These are phyloP conservation scores for Microbotryum scabiosae DNA, from an alignment of 1,284 basidiomycete genomes.

Conservation along the genomic window DNA sequence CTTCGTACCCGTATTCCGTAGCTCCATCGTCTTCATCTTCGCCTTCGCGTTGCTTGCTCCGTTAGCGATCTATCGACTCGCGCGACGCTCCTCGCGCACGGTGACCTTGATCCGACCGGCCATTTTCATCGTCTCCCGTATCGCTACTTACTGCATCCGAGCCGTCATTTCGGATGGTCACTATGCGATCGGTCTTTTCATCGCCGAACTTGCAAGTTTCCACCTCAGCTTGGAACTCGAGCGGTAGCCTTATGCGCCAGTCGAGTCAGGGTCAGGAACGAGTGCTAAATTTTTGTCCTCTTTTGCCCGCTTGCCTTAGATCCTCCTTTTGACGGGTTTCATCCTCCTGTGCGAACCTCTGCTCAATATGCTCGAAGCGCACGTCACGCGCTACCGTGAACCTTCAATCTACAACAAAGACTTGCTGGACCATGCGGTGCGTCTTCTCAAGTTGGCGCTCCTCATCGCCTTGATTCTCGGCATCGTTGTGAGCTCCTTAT, in stretches of 20 bases:
- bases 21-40: constrained; percentile 17
- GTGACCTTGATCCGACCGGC: constrained; percentile 23
- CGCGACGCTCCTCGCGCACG: constrained; percentile 6
- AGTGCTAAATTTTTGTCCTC: background rate
- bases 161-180: constrained; percentile 5
- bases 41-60: constrained; percentile 20
- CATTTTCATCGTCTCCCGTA: constrained; percentile 20
- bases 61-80: constrained; percentile 14
- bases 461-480: constrained; percentile 8
- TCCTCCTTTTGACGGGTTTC: constrained; percentile 18
- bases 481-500: constrained; percentile 1
- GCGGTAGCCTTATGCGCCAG: background rate
- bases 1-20: background rate
- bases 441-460: background rate
- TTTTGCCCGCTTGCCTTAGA: background rate
- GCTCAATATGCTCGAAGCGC: constrained; percentile 8
- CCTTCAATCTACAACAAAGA: background rate
- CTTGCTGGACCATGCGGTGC: background rate
- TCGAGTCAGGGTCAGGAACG: background rate
- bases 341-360: constrained; percentile 17
- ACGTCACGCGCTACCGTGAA: constrained; percentile 11
- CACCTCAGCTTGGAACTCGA: background rate
- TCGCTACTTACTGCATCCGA: constrained; percentile 28
- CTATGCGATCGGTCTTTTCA: constrained; percentile 1
- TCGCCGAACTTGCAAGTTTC: constrained; percentile 11